A percentile compares a stretch with the other conserved stretches of the same genome.
These are phyloP conservation scores for Saccharomycopsis fibuligera DNA, from an alignment of 805 yeast genomes.

Conservation along the genomic window DNA sequence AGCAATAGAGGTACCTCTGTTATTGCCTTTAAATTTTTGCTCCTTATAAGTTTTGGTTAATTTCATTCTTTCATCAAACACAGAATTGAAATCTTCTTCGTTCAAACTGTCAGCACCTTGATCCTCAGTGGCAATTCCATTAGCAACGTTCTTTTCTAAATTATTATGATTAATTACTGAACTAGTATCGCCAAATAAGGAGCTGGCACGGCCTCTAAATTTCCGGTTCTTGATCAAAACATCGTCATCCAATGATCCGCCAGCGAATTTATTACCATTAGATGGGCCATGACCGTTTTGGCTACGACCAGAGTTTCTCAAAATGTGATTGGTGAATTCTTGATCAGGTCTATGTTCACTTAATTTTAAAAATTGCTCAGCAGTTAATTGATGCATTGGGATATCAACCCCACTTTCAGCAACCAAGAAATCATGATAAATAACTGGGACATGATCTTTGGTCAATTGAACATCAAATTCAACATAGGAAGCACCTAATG, in stretches of 20 bases:
- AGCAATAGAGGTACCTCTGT: constrained; percentile 83
- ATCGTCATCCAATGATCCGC: constrained; percentile 14
- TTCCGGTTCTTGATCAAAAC: constrained; percentile 15
- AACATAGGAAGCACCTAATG: constrained; percentile 91
- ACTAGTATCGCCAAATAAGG: constrained; percentile 3
- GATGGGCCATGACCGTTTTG: not conserved
- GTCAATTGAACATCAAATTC: constrained; percentile 96
- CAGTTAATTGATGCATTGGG: constrained; percentile 89
- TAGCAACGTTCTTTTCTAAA: not conserved
- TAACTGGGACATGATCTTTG: constrained; percentile 84
- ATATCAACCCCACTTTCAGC: constrained; percentile 95
- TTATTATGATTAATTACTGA: not conserved
- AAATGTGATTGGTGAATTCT: not conserved
- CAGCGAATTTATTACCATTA: not conserved
- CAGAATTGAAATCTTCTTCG: not conserved
- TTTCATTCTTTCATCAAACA: constrained; percentile 58
- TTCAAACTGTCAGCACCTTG: not conserved
- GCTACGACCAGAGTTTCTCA: not conserved
- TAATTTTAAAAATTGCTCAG: constrained; percentile 74
- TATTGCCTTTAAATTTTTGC: constrained; percentile 87
- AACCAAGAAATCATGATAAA: constrained; percentile 89
- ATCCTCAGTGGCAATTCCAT: not conserved
- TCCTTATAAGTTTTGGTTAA: constrained; percentile 83
- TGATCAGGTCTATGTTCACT: constrained; percentile 27
- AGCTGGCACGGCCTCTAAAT: constrained; percentile 5